phyloP scores from a whole-genome alignment of 805 yeast species.

The Candida corydali region DNA sequence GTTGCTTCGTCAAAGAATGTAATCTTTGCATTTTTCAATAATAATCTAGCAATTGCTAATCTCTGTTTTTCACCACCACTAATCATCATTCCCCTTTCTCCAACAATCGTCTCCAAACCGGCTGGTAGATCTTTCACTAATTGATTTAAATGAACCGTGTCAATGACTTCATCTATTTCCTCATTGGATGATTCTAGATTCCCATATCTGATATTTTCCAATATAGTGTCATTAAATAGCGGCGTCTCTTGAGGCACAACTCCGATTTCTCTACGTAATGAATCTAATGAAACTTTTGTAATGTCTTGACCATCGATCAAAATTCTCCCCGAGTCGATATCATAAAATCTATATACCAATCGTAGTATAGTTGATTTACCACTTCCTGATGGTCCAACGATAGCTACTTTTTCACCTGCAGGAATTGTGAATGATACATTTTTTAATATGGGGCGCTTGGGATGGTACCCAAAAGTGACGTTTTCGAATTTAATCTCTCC shows the following conservation, averaged over 20 bases:
- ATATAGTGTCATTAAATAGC: conserved; percentile 81
- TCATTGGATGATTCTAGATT: conserved; percentile 66
- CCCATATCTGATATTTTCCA: conserved; percentile 87
- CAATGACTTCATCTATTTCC: conserved; percentile 62
- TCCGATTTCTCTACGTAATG: conserved; percentile 71
- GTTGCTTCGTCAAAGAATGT: conserved; percentile 97
- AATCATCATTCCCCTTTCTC: conserved; percentile 98
- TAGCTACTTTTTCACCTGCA: conserved; percentile 86
- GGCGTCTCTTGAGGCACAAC: conserved; percentile 99
- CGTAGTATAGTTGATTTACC: conserved; percentile 90
- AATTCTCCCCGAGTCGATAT: conserved; percentile 72
- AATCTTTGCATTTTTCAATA: conserved; percentile 80
- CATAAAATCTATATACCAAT: conserved; percentile 85
- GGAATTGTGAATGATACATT: conserved; percentile 84
- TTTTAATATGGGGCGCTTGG: conserved; percentile 77
- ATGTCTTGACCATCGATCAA: conserved; percentile 88
- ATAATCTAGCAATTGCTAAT: conserved; percentile 86
- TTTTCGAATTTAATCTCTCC: conserved; percentile 87
- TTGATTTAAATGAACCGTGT: conserved; percentile 62
- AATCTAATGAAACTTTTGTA: conserved; percentile 65
- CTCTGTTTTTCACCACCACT: conserved; percentile 99
- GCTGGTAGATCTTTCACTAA: conserved; percentile 73
- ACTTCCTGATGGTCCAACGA: conserved; percentile 95
- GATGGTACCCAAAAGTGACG: conserved; percentile 88
- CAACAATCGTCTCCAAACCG: conserved; percentile 82